phyloP scores from a whole-genome alignment of 1,284 basidiomycete genomes.

The Cutaneotrichosporon cyanovorans region DNA sequence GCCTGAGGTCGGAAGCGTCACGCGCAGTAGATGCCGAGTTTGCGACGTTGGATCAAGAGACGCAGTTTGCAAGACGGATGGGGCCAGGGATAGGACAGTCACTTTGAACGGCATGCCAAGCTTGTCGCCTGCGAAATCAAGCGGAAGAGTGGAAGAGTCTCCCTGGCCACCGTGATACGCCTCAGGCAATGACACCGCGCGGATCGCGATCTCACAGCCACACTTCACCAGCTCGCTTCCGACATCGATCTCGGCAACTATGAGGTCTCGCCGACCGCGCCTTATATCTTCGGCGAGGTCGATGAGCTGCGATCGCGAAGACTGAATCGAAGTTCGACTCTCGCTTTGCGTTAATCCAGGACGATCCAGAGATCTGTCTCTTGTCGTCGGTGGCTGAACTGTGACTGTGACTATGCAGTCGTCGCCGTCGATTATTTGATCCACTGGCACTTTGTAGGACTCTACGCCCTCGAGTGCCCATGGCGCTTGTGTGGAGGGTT shows the following conservation, averaged over 20 bases:
- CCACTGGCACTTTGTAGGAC: slow-evolving; percentile 24
- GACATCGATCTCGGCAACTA: slow-evolving; percentile 34
- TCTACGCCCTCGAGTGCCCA: slow-evolving; percentile 36
- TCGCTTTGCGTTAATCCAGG: slow-evolving; percentile 30
- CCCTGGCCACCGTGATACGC: slow-evolving; percentile 17
- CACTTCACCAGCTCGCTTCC: slow-evolving; percentile 24
- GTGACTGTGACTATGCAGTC: slow-evolving; percentile 31
- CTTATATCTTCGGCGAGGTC: slow-evolving; percentile 38
- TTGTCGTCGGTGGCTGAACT: slow-evolving; percentile 24
- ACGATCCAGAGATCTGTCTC: slow-evolving; percentile 8
- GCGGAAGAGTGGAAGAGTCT: slow-evolving; percentile 17
- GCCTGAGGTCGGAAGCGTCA: slow-evolving; percentile 72
- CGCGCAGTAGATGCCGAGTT: slow-evolving; percentile 63
- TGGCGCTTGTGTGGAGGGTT: slow-evolving; percentile 19
- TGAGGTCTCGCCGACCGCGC: slow-evolving; percentile 30
- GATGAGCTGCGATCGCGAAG: slow-evolving; percentile 31
- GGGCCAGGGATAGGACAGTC: slow-evolving; percentile 55
- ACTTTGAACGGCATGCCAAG: slow-evolving; percentile 40
- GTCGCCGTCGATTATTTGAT: slow-evolving; percentile 28
- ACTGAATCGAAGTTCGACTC: slow-evolving; percentile 25
- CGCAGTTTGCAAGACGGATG: slow-evolving; percentile 67
- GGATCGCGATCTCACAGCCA: slow-evolving; percentile 34
- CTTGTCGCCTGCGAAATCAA: slow-evolving; percentile 21
- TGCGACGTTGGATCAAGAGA: slow-evolving; percentile 39
- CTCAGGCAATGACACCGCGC: slow-evolving; percentile 33